Conservation (phyloP, 129 eudicot species). For the Saussurea involucrata region DNA sequence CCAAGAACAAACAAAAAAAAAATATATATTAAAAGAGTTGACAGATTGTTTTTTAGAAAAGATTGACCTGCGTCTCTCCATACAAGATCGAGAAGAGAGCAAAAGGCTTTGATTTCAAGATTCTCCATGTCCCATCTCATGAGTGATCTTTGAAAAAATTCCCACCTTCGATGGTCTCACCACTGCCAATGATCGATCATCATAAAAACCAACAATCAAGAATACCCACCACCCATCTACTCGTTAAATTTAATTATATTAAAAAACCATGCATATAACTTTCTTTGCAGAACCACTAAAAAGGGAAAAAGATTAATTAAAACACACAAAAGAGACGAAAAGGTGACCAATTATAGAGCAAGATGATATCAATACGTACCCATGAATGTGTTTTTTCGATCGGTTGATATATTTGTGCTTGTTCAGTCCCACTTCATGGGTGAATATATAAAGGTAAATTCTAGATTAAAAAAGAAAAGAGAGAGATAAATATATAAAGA, state of each 20-base stretch:
- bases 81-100: slow-evolving; percentile 19
- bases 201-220: slow-evolving; percentile 25
- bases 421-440: slow-evolving; percentile 27
- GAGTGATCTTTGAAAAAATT: slow-evolving; percentile 23
- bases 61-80: slow-evolving; percentile 66
- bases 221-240: slow-evolving; percentile 8
- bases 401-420: slow-evolving; percentile 18
- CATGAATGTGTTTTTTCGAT: slow-evolving; percentile 20
- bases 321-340: slow-evolving; percentile 12
- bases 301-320: slow-evolving; percentile 2
- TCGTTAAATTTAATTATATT: neutral
- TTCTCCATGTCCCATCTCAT: slow-evolving; percentile 67
- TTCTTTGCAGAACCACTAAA: neutral
- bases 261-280: too few relatives aligned
- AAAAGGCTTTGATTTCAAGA: slow-evolving; percentile 34
- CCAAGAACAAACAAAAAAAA: slow-evolving; percentile 17
- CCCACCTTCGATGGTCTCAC: slow-evolving; percentile 38
- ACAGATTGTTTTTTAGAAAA: slow-evolving; percentile 42
- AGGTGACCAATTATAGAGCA: slow-evolving; percentile 30
- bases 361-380: slow-evolving; percentile 29
- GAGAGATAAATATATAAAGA: slow-evolving; percentile 18
- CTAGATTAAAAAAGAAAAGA: slow-evolving; percentile 26
- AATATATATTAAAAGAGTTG: slow-evolving; percentile 41
- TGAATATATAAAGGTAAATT: slow-evolving; percentile 18
- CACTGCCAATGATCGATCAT: slow-evolving; percentile 33